Base-by-base conservation (phyloP, 2,329 filamentous ascomycete genomes). In the Colletotrichum sp. region DNA sequence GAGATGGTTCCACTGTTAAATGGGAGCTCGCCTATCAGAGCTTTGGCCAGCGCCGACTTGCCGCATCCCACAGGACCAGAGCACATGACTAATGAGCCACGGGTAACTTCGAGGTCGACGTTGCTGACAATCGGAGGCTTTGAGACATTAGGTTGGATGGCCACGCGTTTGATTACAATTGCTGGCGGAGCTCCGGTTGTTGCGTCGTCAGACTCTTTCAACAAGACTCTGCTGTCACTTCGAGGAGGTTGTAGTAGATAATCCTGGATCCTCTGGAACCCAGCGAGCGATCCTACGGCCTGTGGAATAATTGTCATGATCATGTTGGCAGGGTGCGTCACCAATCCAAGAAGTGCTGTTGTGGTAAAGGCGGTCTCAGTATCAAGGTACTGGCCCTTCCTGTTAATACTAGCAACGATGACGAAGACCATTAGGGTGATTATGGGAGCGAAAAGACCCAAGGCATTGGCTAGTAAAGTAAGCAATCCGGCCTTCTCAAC, bases 11-110 rank as follows among this genome's bases (percentile, higher is more conserved):
- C 72, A 9, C 16, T 27, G 27, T n/a, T 39, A 0, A 12, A 3
- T 3, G 57, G n/a, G 8, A 76, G 30, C 68, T 79, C 78, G 3
- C 80, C 79, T 5, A 81, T 63, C 11, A 83, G 67, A 15, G 79
- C 80, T 13, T 78, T 75, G 25, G 80, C 67, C 22, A 81, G 72
- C 16, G 65, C 61, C 8, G 76, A 72, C 34, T 79, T 79, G 6
- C 78, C 78, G 13, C 77, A 76, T 1, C 68, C 78, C 5, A 78
- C 74, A 3, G 75, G 63, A 4, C 72, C 69, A 25, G 69, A 72
- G 11, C 72, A 75, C 16, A 75, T 25, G 1, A 72, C 30, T 15
- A 63, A 13, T 9, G 69, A 72, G 5, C 63, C 63, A 11, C 8
- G 65, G 11, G 28, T 13, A 8, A 75, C 32, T 1, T 4, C 28